Evolutionary conservation across 2,329 filamentous ascomycete species (phyloP).

Genomic region (Diaporthe eres): DNA sequence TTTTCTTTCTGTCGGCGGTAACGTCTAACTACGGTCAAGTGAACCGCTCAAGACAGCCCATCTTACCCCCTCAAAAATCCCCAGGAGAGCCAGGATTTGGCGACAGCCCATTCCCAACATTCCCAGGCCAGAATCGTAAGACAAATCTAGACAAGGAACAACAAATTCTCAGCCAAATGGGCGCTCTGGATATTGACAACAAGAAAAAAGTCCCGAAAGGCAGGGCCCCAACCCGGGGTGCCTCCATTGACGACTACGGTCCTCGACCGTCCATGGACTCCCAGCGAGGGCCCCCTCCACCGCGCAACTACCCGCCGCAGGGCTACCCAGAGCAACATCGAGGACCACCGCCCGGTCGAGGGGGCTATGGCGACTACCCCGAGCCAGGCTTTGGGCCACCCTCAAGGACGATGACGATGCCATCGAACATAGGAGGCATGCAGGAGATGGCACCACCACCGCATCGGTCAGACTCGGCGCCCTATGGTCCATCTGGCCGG

Average conservation of each 20-base stretch:
- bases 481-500: constrained; percentile 61
- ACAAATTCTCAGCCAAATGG: constrained; percentile 59
- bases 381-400: constrained; percentile 65
- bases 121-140: constrained; percentile 57
- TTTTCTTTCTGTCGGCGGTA: constrained; percentile 31
- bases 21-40: constrained; percentile 44
- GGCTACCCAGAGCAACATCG: constrained; percentile 55
- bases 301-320: constrained; percentile 55
- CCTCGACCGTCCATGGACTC: constrained; percentile 53
- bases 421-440: constrained; percentile 59
- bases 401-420: constrained; percentile 74
- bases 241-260: constrained; percentile 49
- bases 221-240: constrained; percentile 40
- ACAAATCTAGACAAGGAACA: constrained; percentile 58
- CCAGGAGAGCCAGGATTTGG: constrained; percentile 53
- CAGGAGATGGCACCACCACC: constrained; percentile 51
- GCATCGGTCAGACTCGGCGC: constrained; percentile 59
- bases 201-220: constrained; percentile 38
- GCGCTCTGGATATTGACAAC: constrained; percentile 54
- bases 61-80: constrained; percentile 41
- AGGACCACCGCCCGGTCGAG: constrained; percentile 49
- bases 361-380: constrained; percentile 55
- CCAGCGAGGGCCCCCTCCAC: constrained; percentile 51
- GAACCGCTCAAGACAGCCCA: constrained; percentile 49
- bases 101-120: constrained; percentile 58